phyloP scores from a whole-genome alignment of 2,329 filamentous ascomycete genomes.

The Exophiala sp. region DNA sequence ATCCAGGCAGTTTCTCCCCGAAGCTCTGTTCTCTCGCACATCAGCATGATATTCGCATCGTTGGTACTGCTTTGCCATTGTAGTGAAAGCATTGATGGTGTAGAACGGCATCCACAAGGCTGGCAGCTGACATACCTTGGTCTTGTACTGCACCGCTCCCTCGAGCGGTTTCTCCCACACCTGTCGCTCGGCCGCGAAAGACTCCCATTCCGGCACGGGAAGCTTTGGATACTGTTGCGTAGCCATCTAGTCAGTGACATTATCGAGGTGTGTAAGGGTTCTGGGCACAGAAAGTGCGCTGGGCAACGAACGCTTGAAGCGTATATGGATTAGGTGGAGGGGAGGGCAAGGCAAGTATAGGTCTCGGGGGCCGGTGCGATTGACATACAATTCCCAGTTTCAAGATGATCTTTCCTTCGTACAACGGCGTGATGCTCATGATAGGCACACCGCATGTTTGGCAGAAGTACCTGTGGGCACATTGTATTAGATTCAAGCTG shows the following conservation, averaged over 20 bases:
- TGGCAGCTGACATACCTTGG: conserved; percentile 16
- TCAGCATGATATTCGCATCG: neutral
- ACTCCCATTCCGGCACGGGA: conserved; percentile 26
- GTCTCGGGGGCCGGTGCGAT: too few species aligned
- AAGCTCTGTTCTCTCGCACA: conserved; percentile 6
- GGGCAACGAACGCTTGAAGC: too few species aligned
- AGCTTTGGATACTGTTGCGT: conserved; percentile 16
- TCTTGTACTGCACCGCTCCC: conserved; percentile 24
- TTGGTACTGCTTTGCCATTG: too few species aligned
- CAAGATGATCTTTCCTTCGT: conserved; percentile 42
- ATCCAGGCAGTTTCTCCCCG: conserved; percentile 17
- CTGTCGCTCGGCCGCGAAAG: conserved; percentile 20
- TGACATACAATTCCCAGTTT: conserved; percentile 44
- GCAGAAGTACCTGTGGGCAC: conserved; percentile 40
- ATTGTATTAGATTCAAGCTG: neutral
- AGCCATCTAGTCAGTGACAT: neutral
- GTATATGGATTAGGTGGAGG: too few species aligned
- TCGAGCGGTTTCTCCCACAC: conserved; percentile 22
- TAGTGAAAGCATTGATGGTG: too few species aligned
- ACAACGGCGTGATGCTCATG: conserved; percentile 39
- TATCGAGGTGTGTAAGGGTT: too few species aligned
- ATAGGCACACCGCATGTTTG: conserved; percentile 45
- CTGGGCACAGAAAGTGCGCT: too few species aligned
- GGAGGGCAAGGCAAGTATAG: too few species aligned
- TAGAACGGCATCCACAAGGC: too few species aligned